Evolutionary conservation across 208 protist species (phyloP).

Genomic region (Trypanosoma platydactyli): DNA sequence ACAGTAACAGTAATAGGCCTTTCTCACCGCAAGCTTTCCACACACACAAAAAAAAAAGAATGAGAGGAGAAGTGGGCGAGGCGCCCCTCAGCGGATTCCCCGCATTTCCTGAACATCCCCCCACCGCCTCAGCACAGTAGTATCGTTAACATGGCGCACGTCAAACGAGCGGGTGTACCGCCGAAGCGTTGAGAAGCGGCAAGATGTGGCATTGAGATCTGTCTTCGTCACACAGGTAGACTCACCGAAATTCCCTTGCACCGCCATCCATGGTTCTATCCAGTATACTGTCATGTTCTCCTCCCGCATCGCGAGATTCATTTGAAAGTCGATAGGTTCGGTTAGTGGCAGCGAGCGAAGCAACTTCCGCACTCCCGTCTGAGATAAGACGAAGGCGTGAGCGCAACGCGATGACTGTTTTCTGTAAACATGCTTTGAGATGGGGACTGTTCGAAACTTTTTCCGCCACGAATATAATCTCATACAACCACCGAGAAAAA

Average conservation of each 20-base stretch:
- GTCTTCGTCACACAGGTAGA: constrained; percentile 20
- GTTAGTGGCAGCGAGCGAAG: constrained; percentile 26
- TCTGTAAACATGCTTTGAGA: constrained; percentile 31
- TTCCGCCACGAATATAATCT: constrained; percentile 22
- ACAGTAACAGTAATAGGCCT: not conserved
- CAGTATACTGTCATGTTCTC: constrained; percentile 30
- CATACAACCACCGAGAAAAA: constrained; percentile 34
- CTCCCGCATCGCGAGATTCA: constrained; percentile 30
- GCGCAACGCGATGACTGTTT: constrained; percentile 30
- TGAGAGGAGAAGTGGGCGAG: not conserved
- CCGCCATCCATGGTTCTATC: constrained; percentile 34
- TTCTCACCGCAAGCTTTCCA: not conserved
- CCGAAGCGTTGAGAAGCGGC: constrained; percentile 14
- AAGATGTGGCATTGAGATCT: constrained; percentile 15
- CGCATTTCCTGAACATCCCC: constrained; percentile 15
- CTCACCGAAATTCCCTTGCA: constrained; percentile 28
- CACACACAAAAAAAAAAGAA: constrained; percentile 9
- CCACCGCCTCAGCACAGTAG: constrained; percentile 6
- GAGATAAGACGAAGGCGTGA: constrained; percentile 30
- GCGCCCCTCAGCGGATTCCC: not conserved
- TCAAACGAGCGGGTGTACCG: constrained; percentile 19
- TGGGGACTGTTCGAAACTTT: constrained; percentile 14
- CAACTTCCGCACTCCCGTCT: constrained; percentile 23
- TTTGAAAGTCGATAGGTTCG: constrained; percentile 33
- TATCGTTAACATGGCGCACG: constrained; percentile 7